Percentiles rank a stretch among this genome's conserved stretches.
These are phyloP conservation scores for Planoprotostelium fungivorum DNA, from an alignment of 78 protist species.

Conservation along the genomic window DNA sequence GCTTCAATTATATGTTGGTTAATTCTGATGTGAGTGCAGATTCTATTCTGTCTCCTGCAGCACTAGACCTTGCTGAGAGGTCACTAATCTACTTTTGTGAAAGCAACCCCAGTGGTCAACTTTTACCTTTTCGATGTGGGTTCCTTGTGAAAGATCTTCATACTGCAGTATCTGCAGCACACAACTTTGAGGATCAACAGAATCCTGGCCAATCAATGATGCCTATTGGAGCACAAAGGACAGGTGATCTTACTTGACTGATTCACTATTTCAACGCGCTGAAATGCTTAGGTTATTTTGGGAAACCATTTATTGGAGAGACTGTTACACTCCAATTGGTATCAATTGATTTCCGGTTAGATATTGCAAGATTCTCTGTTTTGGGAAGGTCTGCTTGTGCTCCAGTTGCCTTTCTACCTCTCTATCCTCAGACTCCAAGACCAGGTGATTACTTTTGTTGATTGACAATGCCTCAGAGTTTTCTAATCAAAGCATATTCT, in stretches of 20 bases:
- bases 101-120: too few species aligned
- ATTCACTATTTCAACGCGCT: neutral
- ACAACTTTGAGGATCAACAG: neutral
- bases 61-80: too few species aligned
- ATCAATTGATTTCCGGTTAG: neutral
- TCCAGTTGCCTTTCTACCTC: conserved; percentile 1
- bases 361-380: neutral
- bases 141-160: conserved; percentile 1
- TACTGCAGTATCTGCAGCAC: conserved; percentile 1
- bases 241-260: neutral
- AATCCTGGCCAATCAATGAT: conserved; percentile 1
- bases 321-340: conserved; percentile 1
- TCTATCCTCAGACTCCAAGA: conserved; percentile 1
- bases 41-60: too few species aligned
- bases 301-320: conserved; percentile 1
- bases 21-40: too few species aligned
- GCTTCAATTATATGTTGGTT: too few species aligned
- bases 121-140: neutral
- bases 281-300: neutral
- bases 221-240: neutral
- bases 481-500: neutral
- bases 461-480: neutral
- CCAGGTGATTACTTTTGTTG: neutral
- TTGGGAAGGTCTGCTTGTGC: neutral
- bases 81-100: too few species aligned